Base-by-base conservation (phyloP, 345 rosid species). In the Dipteronia sinensis region DNA sequence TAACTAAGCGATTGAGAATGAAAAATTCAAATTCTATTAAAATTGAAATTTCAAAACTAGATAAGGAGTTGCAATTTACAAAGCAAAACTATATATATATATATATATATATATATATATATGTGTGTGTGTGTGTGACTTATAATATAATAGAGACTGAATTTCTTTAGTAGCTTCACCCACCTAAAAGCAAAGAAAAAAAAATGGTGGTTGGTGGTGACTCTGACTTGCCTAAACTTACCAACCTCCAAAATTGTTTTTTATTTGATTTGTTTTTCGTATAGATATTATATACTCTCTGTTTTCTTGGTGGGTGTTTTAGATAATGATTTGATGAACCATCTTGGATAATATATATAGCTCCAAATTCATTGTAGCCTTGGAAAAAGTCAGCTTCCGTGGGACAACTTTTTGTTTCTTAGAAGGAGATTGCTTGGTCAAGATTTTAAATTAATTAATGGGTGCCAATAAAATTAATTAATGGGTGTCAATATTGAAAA, bases 191-290 rank as follows among this genome's bases (percentile, higher is more conserved):
- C 9, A 19, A 49, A 29, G 55, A 61, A 47, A 46, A 20, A 25
- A 20, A 73, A n/a, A 69, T 17, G 27, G 82, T 76, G 76, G 79
- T 74, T 82, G 85, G 78, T 65, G 82, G 71, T 40, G 83, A 77
- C 38, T 76, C 44, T 31, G 82, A 77, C 80, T 59, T 20, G 55
- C 9, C 63, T 20, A 13, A 55, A 11, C 77, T 19, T 51, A 79
- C 58, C 79, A 31, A 78, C 80, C 73, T 65, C 55, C 69, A 16
- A 10, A 17, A 55, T 19, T 67, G 6, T 25, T 76, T 49, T 9
- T 20, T 34, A 16, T 2, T 63, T 16, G 29, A 7, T 25, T 64
- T 2, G 1, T 15, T 67, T 76, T 31, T 66, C 3, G 11, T 40
- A 6, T 27, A 59, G 12, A 59, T 19, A n/a, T 59, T n/a, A 19